Conservation (phyloP, 768 basidiomycete genomes). For the Trametes meyenii region DNA sequence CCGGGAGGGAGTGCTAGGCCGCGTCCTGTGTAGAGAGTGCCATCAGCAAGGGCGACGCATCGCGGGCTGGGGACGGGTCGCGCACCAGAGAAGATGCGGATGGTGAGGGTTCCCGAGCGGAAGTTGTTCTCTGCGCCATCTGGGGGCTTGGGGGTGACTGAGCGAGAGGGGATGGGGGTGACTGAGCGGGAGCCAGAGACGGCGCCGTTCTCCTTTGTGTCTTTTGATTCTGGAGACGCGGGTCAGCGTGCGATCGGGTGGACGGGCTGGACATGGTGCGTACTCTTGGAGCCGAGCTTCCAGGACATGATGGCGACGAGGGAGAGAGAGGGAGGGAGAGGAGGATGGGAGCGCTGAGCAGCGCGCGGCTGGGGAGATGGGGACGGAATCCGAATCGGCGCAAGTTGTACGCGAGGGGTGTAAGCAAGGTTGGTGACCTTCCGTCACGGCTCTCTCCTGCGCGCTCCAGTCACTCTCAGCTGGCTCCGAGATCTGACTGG, state of each 20-base stretch:
- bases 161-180: slow-evolving; percentile 80
- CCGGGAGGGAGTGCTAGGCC: slow-evolving; percentile 82
- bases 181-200: slow-evolving; percentile 61
- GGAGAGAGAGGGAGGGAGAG: background rate
- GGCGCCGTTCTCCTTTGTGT: slow-evolving; percentile 67
- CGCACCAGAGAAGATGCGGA: slow-evolving; percentile 91
- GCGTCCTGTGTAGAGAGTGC: slow-evolving; percentile 53
- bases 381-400: background rate
- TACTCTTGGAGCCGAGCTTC: slow-evolving; percentile 37
- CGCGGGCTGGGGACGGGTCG: slow-evolving; percentile 15
- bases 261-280: background rate
- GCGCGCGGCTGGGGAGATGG: slow-evolving; percentile 1
- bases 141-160: slow-evolving; percentile 67
- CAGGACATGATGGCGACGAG: slow-evolving; percentile 27
- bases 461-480: background rate
- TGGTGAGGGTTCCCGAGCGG: slow-evolving; percentile 90
- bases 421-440: background rate
- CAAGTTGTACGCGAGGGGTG: background rate
- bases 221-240: slow-evolving; percentile 58
- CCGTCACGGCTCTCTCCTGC: background rate
- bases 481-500: no score
- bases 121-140: slow-evolving; percentile 48
- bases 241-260: background rate
- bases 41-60: slow-evolving; percentile 4
- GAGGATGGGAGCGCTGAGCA: slow-evolving; percentile 8